A percentile compares a stretch with the other conserved stretches of the same genome.
Evolutionary conservation across 1,139 yeast species (phyloP).

Genomic region (Scheffersomyces illinoinensis): DNA sequence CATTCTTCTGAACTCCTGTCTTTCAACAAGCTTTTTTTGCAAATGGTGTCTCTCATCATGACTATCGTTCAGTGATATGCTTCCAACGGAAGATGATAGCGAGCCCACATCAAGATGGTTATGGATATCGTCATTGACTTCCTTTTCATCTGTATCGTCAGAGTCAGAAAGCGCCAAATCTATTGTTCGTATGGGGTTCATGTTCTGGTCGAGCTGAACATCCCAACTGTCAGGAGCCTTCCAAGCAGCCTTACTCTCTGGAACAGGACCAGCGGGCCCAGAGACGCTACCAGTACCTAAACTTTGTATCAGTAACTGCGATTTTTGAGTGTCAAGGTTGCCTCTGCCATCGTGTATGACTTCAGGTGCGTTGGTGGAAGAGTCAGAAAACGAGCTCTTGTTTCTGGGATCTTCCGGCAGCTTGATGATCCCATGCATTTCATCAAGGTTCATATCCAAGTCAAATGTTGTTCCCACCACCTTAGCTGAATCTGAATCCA

Average conservation of each 20-base stretch:
- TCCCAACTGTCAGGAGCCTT: constrained; percentile 83
- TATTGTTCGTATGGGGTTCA: constrained; percentile 3
- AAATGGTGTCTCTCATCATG: background rate
- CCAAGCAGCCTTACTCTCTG: constrained; percentile 37
- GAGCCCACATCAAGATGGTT: constrained; percentile 9
- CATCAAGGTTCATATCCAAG: constrained; percentile 50
- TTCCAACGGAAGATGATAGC: constrained; percentile 3
- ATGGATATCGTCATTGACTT: constrained; percentile 8
- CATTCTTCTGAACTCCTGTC: background rate
- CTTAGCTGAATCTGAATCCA: background rate
- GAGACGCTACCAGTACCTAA: background rate
- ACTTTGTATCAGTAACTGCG: background rate
- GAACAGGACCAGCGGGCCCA: background rate
- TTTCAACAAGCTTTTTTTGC: background rate
- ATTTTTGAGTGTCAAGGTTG: background rate
- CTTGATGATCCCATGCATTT: constrained; percentile 55
- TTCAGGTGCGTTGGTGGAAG: background rate
- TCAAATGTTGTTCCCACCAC: constrained; percentile 21
- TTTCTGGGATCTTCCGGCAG: constrained; percentile 16
- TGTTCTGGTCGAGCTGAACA: constrained; percentile 44
- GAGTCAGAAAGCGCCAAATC: constrained; percentile 17
- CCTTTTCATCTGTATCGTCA: constrained; percentile 17
- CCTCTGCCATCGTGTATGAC: background rate
- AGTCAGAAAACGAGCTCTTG: background rate
- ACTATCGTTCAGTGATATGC: background rate